Evolutionary conservation across 768 basidiomycete genomes (phyloP).

Genomic region (Boletus pseudopeckii): DNA sequence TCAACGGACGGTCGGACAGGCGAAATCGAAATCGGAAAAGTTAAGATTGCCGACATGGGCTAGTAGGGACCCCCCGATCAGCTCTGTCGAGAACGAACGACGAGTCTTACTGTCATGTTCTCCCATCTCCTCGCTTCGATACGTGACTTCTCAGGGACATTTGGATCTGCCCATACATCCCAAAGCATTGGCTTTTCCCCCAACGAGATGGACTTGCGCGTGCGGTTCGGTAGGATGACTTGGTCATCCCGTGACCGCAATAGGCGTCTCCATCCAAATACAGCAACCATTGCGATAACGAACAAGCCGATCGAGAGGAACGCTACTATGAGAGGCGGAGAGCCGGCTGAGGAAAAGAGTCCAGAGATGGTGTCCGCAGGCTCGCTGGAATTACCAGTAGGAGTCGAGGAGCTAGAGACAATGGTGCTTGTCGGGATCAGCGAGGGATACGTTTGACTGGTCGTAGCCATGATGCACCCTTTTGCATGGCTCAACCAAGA

Average conservation of each 20-base stretch:
- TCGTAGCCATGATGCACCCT: constrained; percentile 14
- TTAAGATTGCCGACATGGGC: constrained; percentile 26
- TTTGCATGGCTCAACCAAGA: constrained; percentile 11
- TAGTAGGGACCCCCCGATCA: constrained; percentile 10
- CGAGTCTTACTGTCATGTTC: constrained; percentile 37
- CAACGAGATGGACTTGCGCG: not conserved
- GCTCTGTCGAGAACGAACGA: not conserved
- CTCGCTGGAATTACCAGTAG: not conserved
- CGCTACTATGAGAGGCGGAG: constrained; percentile 56
- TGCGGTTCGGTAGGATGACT: not conserved
- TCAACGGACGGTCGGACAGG: not conserved
- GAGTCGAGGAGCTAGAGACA: not conserved
- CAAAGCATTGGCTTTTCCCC: constrained; percentile 42
- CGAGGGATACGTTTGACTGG: constrained; percentile 4
- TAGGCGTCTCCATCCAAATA: constrained; percentile 46
- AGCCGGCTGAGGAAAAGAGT: constrained; percentile 35
- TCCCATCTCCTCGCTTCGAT: constrained; percentile 34
- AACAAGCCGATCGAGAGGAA: constrained; percentile 60
- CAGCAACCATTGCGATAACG: constrained; percentile 42
- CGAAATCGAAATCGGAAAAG: not conserved
- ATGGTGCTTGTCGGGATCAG: constrained; percentile 5
- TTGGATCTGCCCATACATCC: constrained; percentile 37
- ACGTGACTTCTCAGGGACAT: not conserved
- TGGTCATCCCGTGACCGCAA: constrained; percentile 16
- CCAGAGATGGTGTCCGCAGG: not conserved